phyloP scores from a whole-genome alignment of 176 grass and related monocot species.

The Pharus latifolius region DNA sequence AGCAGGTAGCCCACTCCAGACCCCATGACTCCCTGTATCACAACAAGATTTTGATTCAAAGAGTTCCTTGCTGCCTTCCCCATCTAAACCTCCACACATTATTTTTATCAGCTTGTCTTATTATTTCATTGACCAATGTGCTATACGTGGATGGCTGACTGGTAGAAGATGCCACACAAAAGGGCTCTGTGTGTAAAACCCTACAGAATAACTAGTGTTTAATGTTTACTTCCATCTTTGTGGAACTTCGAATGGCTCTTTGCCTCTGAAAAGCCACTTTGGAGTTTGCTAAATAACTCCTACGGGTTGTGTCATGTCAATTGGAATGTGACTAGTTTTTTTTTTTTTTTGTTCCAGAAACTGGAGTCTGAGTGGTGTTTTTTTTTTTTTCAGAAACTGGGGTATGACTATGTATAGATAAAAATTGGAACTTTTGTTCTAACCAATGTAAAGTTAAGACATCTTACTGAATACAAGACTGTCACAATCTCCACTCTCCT shows the following conservation, averaged over 20 bases:
- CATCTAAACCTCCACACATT: too few relatives aligned
- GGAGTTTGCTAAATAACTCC: background rate
- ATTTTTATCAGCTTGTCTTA: background rate
- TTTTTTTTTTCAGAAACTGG: background rate
- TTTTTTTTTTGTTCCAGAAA: too few relatives aligned
- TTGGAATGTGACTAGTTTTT: background rate
- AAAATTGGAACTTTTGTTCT: background rate
- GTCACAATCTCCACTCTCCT: constrained; percentile 54
- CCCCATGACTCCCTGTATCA: constrained; percentile 55
- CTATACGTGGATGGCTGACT: background rate
- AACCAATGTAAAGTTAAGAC: background rate
- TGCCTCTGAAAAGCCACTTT: background rate
- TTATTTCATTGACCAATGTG: background rate
- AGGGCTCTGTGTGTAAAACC: background rate
- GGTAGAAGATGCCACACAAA: background rate
- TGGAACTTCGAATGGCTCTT: background rate
- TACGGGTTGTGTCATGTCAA: background rate
- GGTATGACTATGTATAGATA: background rate
- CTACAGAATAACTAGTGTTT: background rate
- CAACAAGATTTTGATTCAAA: background rate
- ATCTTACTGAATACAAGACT: constrained; percentile 52
- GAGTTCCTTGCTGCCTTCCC: background rate
- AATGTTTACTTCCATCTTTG: background rate
- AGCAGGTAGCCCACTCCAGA: constrained; percentile 53
- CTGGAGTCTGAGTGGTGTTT: too few relatives aligned